These are phyloP conservation scores for Sphagnum fallax DNA, from an alignment of 228 moss, liverwort and hornwort genomes.

Conservation along the genomic window DNA sequence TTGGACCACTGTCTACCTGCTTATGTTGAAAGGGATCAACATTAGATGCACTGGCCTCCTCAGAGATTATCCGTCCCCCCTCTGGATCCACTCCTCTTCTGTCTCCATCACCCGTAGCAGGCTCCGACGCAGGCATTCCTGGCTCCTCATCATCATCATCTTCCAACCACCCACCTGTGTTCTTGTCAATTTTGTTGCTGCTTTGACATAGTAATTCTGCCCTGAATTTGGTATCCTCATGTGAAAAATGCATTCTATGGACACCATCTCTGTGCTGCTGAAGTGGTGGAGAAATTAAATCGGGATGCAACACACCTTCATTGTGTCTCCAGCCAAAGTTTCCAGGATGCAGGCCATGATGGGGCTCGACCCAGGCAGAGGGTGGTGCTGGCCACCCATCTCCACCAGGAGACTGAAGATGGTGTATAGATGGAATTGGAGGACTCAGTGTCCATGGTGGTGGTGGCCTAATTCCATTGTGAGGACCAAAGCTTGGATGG, in stretches of 20 bases:
- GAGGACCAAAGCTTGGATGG: background rate
- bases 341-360: background rate
- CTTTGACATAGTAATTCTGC: background rate
- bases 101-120: background rate
- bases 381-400: background rate
- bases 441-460: constrained; percentile 1
- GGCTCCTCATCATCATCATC: background rate
- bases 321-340: background rate
- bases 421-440: background rate
- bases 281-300: background rate
- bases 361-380: background rate
- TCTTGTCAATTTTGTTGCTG: background rate
- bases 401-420: background rate
- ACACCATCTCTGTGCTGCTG: background rate
- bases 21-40: background rate
- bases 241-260: background rate
- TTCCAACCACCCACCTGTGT: constrained; percentile 6
- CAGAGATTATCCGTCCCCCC: background rate
- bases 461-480: background rate
- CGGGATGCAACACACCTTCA: background rate
- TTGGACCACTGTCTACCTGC: background rate
- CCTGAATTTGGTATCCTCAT: background rate
- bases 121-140: background rate
- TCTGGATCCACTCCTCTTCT: background rate
- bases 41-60: background rate